Percentiles rank a stretch among this genome's conserved stretches.
Conservation (phyloP, 192 early-diverging fungal species). For the Podochytrium sp. region DNA sequence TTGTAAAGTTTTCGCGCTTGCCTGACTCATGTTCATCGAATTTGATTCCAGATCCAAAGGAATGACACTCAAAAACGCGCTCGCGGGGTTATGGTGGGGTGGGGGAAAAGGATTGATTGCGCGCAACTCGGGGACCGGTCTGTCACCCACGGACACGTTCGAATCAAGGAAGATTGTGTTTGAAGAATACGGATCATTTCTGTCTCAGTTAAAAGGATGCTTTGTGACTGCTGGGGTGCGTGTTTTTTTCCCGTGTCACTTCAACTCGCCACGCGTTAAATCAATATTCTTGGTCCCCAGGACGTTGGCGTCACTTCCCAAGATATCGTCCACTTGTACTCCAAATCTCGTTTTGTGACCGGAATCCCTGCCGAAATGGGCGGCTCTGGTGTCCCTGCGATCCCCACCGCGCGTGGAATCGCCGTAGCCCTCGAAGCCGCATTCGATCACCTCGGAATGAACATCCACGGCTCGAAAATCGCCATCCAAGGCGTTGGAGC, state of each 20-base stretch:
- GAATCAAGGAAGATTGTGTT: conserved; percentile 27
- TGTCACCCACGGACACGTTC: conserved; percentile 10
- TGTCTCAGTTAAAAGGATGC: conserved; percentile 42
- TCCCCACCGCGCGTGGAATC: conserved; percentile 47
- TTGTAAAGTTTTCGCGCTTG: conserved; percentile 10
- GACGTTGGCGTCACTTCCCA: conserved; percentile 41
- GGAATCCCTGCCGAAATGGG: conserved; percentile 44
- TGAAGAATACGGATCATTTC: conserved; percentile 49
- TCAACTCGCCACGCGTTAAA: too few species aligned
- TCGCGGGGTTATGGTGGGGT: conserved; percentile 51
- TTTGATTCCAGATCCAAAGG: conserved; percentile 27
- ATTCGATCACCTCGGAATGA: conserved; percentile 36
- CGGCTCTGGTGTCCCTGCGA: conserved; percentile 46
- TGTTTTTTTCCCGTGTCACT: too few species aligned
- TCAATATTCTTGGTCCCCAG: too few species aligned
- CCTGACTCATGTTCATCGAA: not conserved
- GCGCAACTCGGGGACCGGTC: conserved; percentile 42
- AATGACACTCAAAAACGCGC: conserved; percentile 51
- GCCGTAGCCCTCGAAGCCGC: conserved; percentile 45
- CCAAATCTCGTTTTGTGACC: conserved; percentile 42
- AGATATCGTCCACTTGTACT: conserved; percentile 44
- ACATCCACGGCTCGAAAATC: conserved; percentile 34
- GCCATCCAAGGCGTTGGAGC: conserved; percentile 48
- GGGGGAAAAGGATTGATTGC: conserved; percentile 53
- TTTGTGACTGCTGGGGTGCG: conserved; percentile 51